A percentile compares a stretch with the other conserved stretches of the same genome.
phyloP scores from a whole-genome alignment of 768 basidiomycete genomes.

The Calocybe cyanea region DNA sequence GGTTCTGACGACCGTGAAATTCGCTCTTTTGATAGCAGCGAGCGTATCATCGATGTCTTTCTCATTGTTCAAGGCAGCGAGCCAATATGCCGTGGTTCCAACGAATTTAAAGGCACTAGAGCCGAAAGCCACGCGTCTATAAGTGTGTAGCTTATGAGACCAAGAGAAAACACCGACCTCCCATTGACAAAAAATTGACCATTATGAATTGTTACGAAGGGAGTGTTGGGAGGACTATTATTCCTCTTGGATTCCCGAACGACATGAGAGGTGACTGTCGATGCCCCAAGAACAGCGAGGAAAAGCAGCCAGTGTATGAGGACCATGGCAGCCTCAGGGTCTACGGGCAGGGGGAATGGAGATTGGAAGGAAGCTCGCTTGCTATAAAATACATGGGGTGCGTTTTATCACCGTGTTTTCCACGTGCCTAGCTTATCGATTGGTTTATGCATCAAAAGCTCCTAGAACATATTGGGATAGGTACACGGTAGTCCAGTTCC shows the following conservation, averaged over 20 bases:
- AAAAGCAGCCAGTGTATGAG: conserved; percentile 24
- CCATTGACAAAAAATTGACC: conserved; percentile 53
- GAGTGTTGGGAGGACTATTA: conserved; percentile 19
- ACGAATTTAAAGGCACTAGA: conserved; percentile 25
- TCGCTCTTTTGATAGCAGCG: conserved; percentile 50
- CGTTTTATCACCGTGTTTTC: conserved; percentile 14
- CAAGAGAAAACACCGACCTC: conserved; percentile 31
- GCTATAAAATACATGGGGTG: conserved; percentile 7
- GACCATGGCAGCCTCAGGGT: conserved; percentile 32
- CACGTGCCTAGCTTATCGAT: conserved; percentile 14
- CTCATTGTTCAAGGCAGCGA: conserved; percentile 47
- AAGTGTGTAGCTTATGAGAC: background rate
- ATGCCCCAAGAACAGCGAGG: conserved; percentile 30
- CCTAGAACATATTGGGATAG: conserved; percentile 5
- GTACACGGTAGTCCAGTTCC: too few relatives aligned
- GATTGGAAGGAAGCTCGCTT: conserved; percentile 5
- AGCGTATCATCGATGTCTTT: conserved; percentile 57
- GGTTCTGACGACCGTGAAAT: conserved; percentile 56
- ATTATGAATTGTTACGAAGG: conserved; percentile 43
- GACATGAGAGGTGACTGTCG: conserved; percentile 28
- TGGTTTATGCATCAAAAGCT: too few relatives aligned
- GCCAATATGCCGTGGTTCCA: conserved; percentile 68
- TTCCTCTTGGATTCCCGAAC: conserved; percentile 19
- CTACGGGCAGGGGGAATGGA: conserved; percentile 15
- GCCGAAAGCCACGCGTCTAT: background rate